These are phyloP conservation scores for Leccinum holopus DNA, from an alignment of 1,284 basidiomycete genomes.

Conservation along the genomic window DNA sequence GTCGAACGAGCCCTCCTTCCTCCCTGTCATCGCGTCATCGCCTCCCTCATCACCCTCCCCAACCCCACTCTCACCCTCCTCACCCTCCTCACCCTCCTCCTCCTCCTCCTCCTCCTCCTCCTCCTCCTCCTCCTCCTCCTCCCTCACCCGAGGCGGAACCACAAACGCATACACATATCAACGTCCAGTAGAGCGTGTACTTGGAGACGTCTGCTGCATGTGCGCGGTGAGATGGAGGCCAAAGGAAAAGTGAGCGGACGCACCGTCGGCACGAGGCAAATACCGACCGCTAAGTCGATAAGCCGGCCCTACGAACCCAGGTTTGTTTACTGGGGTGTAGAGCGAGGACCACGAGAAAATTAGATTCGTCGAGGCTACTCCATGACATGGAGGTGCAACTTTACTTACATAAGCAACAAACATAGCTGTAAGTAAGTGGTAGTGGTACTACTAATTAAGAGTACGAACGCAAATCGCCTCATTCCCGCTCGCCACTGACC, in stretches of 20 bases:
- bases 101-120: too few species aligned
- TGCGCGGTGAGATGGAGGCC: background rate
- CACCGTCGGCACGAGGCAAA: conserved; percentile 45
- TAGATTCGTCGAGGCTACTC: conserved; percentile 2
- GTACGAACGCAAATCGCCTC: background rate
- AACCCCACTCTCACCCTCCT: background rate
- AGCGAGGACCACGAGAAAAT: conserved; percentile 53
- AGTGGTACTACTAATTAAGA: too few species aligned
- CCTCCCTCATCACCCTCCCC: too few species aligned
- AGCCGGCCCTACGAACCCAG: conserved; percentile 39
- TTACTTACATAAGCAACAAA: background rate
- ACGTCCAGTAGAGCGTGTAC: conserved; percentile 84
- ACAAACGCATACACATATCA: conserved; percentile 74
- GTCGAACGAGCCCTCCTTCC: background rate
- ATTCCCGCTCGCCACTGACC: background rate
- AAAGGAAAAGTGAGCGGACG: background rate
- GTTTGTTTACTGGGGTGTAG: conserved; percentile 51
- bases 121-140: background rate
- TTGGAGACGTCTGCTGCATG: conserved; percentile 63
- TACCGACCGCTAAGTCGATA: conserved; percentile 46
- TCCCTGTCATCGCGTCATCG: background rate
- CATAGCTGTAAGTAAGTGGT: too few species aligned
- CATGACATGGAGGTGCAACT: background rate
- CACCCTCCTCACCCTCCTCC: background rate
- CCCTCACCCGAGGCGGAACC: conserved; percentile 46